Evolutionary conservation across 1,284 basidiomycete genomes (phyloP).

Genomic region (Puccinia triticina): DNA sequence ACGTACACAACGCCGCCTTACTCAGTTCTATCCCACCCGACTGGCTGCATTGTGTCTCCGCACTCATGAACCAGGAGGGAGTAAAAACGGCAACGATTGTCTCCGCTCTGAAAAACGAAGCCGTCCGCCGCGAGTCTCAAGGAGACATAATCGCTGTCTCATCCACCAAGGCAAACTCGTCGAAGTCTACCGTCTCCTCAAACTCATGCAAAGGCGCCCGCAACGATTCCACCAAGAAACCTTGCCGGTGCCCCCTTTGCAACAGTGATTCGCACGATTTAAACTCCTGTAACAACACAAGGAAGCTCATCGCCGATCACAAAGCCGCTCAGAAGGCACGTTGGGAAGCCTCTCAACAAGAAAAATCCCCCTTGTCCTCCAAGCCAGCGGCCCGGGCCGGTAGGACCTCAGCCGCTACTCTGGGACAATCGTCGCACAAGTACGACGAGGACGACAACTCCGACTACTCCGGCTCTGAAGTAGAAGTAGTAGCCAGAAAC

Average conservation of each 20-base stretch:
- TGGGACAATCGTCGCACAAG: neutral
- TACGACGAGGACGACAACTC: neutral
- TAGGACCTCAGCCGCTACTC: neutral
- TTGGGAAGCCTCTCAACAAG: neutral
- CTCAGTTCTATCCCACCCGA: neutral
- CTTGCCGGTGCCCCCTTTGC: neutral
- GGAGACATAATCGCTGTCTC: neutral
- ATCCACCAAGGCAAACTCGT: neutral
- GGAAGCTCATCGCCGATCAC: neutral
- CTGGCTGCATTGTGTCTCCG: neutral
- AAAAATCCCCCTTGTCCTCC: neutral
- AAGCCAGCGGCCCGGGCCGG: neutral
- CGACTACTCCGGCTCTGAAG: neutral
- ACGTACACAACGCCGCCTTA: neutral
- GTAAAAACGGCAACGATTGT: neutral
- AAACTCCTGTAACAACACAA: slow-evolving; percentile 3
- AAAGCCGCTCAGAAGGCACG: slow-evolving; percentile 1
- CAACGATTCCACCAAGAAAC: neutral
- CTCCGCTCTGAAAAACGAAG: neutral
- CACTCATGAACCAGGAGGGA: neutral
- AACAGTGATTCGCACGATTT: slow-evolving; percentile 16
- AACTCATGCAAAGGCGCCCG: neutral
- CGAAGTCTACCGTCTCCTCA: neutral
- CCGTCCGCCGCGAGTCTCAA: neutral
- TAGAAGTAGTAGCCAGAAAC: neutral